These are phyloP conservation scores for Pleurotus tuber-regium DNA, from an alignment of 768 basidiomycete species.

Conservation along the genomic window DNA sequence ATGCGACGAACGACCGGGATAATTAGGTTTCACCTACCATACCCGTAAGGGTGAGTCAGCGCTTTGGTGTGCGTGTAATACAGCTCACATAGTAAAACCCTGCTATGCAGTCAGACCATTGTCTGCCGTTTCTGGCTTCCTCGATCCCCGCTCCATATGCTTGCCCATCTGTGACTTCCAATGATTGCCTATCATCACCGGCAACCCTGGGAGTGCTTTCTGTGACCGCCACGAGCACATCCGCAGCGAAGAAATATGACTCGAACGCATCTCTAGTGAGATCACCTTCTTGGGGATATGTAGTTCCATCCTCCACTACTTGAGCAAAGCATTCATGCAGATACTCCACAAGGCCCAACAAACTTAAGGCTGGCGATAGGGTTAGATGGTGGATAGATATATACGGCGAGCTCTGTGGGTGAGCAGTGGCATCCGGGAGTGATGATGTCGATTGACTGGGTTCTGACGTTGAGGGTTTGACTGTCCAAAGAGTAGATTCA, in stretches of 20 bases:
- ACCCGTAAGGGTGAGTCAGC: not conserved
- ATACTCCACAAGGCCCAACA: conserved; percentile 56
- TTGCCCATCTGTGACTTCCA: conserved; percentile 21
- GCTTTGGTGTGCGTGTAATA: not conserved
- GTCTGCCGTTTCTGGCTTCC: conserved; percentile 41
- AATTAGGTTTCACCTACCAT: conserved; percentile 78
- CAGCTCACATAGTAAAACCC: conserved; percentile 75
- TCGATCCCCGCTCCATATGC: conserved; percentile 33
- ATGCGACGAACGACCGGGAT: conserved; percentile 88
- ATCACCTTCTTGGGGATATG: conserved; percentile 82
- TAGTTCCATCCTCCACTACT: conserved; percentile 72
- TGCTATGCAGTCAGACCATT: conserved; percentile 69
- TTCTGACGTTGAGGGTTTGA: not conserved
- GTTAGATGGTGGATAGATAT: conserved; percentile 56
- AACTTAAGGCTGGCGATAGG: conserved; percentile 32
- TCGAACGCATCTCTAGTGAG: conserved; percentile 55
- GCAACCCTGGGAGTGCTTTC: conserved; percentile 17
- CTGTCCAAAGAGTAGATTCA: conserved; percentile 10
- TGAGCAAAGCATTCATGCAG: conserved; percentile 62
- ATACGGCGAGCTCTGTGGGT: conserved; percentile 10
- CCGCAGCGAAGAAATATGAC: conserved; percentile 74
- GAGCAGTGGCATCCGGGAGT: not conserved
- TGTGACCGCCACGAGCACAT: conserved; percentile 68
- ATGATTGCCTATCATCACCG: conserved; percentile 10
- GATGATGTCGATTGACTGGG: not conserved